Conservation (phyloP, 2,329 filamentous ascomycete species). For the Neophaeococcomyces mojaviensis region DNA sequence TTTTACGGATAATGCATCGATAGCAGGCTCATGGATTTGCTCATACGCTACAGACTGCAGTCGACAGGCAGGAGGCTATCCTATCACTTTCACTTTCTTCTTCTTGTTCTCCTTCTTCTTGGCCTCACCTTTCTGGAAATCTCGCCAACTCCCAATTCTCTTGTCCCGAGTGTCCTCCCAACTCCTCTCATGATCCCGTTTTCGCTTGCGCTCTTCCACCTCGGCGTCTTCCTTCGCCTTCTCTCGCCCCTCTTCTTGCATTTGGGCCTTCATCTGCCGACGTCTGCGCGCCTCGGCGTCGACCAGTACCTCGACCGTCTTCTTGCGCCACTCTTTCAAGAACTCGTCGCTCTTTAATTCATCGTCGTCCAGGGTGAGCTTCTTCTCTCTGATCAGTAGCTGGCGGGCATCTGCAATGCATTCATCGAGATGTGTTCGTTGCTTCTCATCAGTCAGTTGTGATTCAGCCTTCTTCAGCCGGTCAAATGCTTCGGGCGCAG, state of each 20-base stretch:
- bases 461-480: constrained; percentile 91
- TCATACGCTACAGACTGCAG: no score
- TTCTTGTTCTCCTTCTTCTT: constrained; percentile 59
- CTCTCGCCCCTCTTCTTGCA: constrained; percentile 92
- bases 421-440: constrained; percentile 79
- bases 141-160: constrained; percentile 87
- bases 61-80: no score
- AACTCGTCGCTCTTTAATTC: constrained; percentile 73
- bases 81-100: constrained; percentile 43
- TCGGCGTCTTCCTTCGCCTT: constrained; percentile 82
- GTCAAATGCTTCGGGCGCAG: constrained; percentile 91
- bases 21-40: no score
- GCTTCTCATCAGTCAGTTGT: constrained; percentile 87
- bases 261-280: constrained; percentile 81
- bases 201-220: constrained; percentile 68
- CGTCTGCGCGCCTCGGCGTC: constrained; percentile 83
- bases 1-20: no score
- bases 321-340: constrained; percentile 77
- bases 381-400: constrained; percentile 87
- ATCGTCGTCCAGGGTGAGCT: constrained; percentile 86
- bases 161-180: constrained; percentile 92
- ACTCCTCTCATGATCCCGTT: constrained; percentile 85
- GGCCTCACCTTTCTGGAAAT: constrained; percentile 68
- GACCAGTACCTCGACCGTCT: constrained; percentile 80
- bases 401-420: constrained; percentile 93